Conservation (phyloP, 305 asterid species). For the Lippia alba region DNA sequence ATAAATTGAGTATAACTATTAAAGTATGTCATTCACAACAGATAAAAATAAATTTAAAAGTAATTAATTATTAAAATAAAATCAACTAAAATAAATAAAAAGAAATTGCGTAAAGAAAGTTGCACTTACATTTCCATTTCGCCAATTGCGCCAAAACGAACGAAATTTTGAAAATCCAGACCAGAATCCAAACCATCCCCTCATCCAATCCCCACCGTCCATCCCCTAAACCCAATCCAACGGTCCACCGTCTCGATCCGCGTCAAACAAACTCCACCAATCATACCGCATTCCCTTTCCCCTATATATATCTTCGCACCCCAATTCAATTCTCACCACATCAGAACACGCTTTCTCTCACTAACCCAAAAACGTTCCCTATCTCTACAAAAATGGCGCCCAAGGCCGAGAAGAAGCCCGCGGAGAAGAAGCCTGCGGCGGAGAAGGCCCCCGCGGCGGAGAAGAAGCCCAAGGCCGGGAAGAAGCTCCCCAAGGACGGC, state of each 20-base stretch:
- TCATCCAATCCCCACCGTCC: slow-evolving; percentile 25
- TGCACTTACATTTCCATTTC: slow-evolving; percentile 2
- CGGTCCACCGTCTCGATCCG: slow-evolving; percentile 25
- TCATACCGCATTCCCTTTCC: not conserved
- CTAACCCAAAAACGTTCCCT: not conserved
- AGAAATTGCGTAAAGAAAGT: not conserved
- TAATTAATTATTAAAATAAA: too few relatives aligned
- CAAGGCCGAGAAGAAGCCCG: slow-evolving; percentile 61
- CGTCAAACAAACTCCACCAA: slow-evolving; percentile 17
- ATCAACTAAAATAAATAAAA: too few relatives aligned
- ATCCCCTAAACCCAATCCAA: slow-evolving; percentile 14
- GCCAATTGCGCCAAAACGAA: slow-evolving; percentile 14
- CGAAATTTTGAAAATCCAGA: slow-evolving; percentile 24
- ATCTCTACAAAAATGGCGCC: slow-evolving; percentile 53
- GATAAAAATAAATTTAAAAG: too few relatives aligned
- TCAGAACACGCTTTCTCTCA: not conserved
- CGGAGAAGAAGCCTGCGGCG: slow-evolving; percentile 61
- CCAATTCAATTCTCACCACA: too few relatives aligned
- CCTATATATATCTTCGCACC: slow-evolving; percentile 20
- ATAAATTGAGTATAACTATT: too few relatives aligned
- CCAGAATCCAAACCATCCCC: not conserved
- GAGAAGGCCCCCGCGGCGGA: slow-evolving; percentile 56
- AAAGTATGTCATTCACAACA: too few relatives aligned
- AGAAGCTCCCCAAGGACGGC: slow-evolving; percentile 63
- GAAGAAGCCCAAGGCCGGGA: slow-evolving; percentile 28